A percentile compares a stretch with the other conserved stretches of the same genome.
These are phyloP conservation scores for Aspergillus brasiliensis DNA, from an alignment of 2,329 filamentous ascomycete genomes.

Conservation along the genomic window DNA sequence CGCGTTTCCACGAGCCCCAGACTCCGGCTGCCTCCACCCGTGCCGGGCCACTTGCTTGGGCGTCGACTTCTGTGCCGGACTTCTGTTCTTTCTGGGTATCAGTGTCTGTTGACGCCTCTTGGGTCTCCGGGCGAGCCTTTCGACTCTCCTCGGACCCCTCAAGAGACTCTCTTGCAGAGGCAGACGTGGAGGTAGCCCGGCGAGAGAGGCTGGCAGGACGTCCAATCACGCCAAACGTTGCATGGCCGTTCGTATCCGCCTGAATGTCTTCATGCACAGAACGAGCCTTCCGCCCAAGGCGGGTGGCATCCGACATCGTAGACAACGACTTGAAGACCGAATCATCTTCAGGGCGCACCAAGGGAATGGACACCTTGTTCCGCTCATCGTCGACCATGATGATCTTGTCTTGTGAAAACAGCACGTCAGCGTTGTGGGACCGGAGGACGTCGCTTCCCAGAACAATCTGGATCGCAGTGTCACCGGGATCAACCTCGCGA, in stretches of 20 bases:
- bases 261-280: slow-evolving; percentile 4
- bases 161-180: slow-evolving; percentile 25
- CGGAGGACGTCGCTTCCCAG: slow-evolving; percentile 87
- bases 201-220: slow-evolving; percentile 27
- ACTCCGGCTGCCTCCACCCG: slow-evolving; percentile 55
- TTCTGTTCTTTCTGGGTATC: slow-evolving; percentile 25
- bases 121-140: slow-evolving; percentile 18
- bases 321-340: slow-evolving; percentile 74
- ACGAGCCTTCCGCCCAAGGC: slow-evolving; percentile 9
- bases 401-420: slow-evolving; percentile 90
- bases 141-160: slow-evolving; percentile 27
- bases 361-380: slow-evolving; percentile 84
- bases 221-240: slow-evolving; percentile 37
- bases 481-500: slow-evolving; percentile 52
- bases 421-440: slow-evolving; percentile 81
- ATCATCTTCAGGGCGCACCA: slow-evolving; percentile 90
- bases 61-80: slow-evolving; percentile 31
- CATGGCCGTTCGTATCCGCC: slow-evolving; percentile 25
- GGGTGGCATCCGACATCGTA: slow-evolving; percentile 51
- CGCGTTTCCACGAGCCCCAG: slow-evolving; percentile 71
- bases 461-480: slow-evolving; percentile 74
- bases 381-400: slow-evolving; percentile 83
- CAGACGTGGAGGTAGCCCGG: slow-evolving; percentile 30
- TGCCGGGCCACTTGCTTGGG: slow-evolving; percentile 27
- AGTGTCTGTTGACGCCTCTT: slow-evolving; percentile 10